Base-by-base conservation (phyloP, 1,284 basidiomycete genomes). In the Puccinia triticina region DNA sequence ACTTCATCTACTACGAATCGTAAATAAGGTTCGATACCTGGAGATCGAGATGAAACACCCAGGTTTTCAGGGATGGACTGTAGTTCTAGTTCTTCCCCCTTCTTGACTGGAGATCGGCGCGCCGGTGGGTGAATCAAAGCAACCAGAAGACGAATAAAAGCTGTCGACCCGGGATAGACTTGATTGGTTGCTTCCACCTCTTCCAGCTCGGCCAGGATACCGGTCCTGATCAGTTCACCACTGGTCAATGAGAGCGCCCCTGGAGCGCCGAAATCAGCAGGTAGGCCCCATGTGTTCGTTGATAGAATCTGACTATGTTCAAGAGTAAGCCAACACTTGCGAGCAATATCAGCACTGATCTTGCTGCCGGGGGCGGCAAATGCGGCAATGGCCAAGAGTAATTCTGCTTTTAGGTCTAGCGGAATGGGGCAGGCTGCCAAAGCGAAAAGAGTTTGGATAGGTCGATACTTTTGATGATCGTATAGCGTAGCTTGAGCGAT, bases 1-100 rank as follows among this genome's bases (percentile, higher is more conserved):
- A 98, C 93, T 57, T 93, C 93, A 85, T 98, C 94, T 83, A 98
- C 89, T 77, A 97, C 92, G 86, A 96, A 98, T 34, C 90, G 89
- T 16, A 93, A 90, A 86, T 92, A 98, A 1, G 91, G 94, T 66
- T 92, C 92, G 0, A 95, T 91, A 0, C 94, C 94, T 4, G 92
- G 91, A 16, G 91, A 87, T 40, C 93, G 90, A 84, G 93, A 92
- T 4, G 92, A 91, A 66, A 91, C 90, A 0, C 93, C 93, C 0
- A 95, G 88, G 21, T 88, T 89, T 66, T 82, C 74, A 26, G 81
- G 74, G 55, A 82, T 82, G 21, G 81, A 82, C 64, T 76, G 74
- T 12, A 82, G 64, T 64, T 82, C 81, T 12, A 77, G 73, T 43
- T 82, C 87, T 12, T 84, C 76, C 34, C 90, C 89, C 77, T 91